Conservation (phyloP, 139 green algal genomes). For the Limnomonas spitsbergensis region DNA sequence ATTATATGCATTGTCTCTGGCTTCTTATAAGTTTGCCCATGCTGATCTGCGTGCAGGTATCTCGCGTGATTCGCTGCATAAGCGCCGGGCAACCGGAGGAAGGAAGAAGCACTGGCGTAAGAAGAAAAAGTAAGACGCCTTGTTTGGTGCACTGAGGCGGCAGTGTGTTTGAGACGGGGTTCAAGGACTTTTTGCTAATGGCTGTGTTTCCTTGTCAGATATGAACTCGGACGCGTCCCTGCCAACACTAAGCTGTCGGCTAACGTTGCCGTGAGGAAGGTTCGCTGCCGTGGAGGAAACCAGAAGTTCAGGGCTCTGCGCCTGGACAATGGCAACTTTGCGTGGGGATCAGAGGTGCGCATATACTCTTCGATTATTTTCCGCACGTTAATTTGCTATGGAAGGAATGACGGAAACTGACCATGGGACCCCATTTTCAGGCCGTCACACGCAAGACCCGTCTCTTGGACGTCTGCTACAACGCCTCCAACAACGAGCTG, state of each 20-base stretch:
- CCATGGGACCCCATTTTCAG: constrained; percentile 30
- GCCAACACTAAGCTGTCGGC: constrained; percentile 94
- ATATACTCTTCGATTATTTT: neutral
- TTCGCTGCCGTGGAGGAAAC: constrained; percentile 94
- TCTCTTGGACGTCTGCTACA: constrained; percentile 97
- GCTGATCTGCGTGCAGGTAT: too few species aligned
- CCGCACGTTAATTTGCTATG: neutral
- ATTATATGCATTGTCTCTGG: too few species aligned
- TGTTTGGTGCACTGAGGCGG: too few species aligned
- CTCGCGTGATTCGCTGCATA: constrained; percentile 95
- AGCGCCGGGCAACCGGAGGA: constrained; percentile 91
- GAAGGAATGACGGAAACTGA: neutral
- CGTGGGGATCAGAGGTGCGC: constrained; percentile 74
- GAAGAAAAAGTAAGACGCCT: constrained; percentile 99
- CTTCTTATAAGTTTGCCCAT: too few species aligned
- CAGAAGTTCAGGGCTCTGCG: constrained; percentile 96
- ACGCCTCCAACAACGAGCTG: constrained; percentile 99
- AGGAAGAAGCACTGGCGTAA: constrained; percentile 97
- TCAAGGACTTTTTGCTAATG: neutral
- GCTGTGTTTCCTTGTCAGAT: constrained; percentile 65
- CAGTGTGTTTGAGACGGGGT: neutral
- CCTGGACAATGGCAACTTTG: constrained; percentile 95
- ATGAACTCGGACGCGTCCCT: constrained; percentile 93
- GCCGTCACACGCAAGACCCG: constrained; percentile 89
- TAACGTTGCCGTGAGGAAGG: constrained; percentile 82